phyloP scores from a whole-genome alignment of 2,329 filamentous ascomycete species.

The Microsporum canis region DNA sequence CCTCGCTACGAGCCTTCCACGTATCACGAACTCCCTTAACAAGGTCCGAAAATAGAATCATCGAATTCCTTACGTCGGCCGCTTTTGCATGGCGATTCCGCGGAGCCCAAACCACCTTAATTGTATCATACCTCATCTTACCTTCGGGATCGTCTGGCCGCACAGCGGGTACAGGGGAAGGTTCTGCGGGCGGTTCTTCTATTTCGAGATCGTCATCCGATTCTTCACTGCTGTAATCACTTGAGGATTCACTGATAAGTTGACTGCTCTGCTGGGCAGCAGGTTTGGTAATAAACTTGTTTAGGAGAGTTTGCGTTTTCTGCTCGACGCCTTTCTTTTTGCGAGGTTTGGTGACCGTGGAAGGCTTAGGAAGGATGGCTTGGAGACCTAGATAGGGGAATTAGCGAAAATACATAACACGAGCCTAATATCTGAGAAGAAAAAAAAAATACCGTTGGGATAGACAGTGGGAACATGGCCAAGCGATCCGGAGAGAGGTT shows the following conservation, averaged over 20 bases:
- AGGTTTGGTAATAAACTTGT: slow-evolving; percentile 20
- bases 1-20: slow-evolving; percentile 48
- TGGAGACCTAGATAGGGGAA: neutral
- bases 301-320: slow-evolving; percentile 10
- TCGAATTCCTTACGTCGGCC: slow-evolving; percentile 43
- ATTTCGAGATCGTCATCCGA: slow-evolving; percentile 41
- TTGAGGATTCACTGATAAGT: slow-evolving; percentile 23
- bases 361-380: slow-evolving; percentile 9
- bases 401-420: neutral
- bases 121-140: slow-evolving; percentile 47
- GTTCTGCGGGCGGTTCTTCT: slow-evolving; percentile 41
- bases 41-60: slow-evolving; percentile 49
- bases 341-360: slow-evolving; percentile 10
- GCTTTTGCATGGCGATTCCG: slow-evolving; percentile 40
- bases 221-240: slow-evolving; percentile 40
- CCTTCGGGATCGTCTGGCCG: slow-evolving; percentile 43
- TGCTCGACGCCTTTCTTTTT: slow-evolving; percentile 9
- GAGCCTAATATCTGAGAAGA: neutral
- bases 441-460: neutral
- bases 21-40: slow-evolving; percentile 49
- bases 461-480: neutral
- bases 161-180: slow-evolving; percentile 43
- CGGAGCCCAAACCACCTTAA: slow-evolving; percentile 51
- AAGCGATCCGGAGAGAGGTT: neutral
- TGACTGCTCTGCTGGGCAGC: slow-evolving; percentile 20